Evolutionary conservation across 2,329 filamentous ascomycete species (phyloP), one percentile per base, ranked within the genome.

Genomic region (Penicillium sp.): DNA sequence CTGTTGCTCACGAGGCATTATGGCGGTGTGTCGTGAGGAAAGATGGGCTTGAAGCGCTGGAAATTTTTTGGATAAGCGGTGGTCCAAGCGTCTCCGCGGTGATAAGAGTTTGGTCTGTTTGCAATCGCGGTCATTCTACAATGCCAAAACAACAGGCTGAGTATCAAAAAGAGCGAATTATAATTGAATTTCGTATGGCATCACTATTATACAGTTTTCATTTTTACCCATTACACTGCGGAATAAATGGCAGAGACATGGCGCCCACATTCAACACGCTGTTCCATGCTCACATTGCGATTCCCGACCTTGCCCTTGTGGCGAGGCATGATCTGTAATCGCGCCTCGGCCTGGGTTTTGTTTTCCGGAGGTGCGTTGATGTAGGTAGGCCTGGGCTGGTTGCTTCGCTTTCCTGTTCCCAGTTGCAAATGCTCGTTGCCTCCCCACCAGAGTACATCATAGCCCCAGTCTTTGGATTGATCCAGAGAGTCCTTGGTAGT

Each of bases 361-460:
- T 80, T 82, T 46, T 82, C 82, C 13, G 79, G 75, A 59, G 96
- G 91, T 14, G 90, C 88, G 32, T 85, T 84, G 51, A 97, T 91
- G 69, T 96, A 93, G 2, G 82, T 81, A 1, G 94, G 94, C 13
- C 82, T 81, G 50, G 85, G 84, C 10, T 89, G 70, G 69, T 97
- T 97, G 67, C 85, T 94, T 59, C 93, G 80, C 79, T 89, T 95
- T 29, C 94, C 92, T 0, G 89, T 97, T 13, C 94, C 94, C 26
- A 99, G 83, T 75, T 99, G 94, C 73, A 89, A 97, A 71, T 88
- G 85, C 76, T 97, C 92, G 68, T 97, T 99, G 51, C 91, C 91
- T 59, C 94, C 94, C 90, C 92, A 99, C 80, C 90, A 95, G 1
- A 97, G 73, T 31, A 92, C 87, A 71, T 97, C 94, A 5, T 89